Evolutionary conservation across 2,329 filamentous ascomycete genomes (phyloP).

Genomic region (Cordyceps javanica): DNA sequence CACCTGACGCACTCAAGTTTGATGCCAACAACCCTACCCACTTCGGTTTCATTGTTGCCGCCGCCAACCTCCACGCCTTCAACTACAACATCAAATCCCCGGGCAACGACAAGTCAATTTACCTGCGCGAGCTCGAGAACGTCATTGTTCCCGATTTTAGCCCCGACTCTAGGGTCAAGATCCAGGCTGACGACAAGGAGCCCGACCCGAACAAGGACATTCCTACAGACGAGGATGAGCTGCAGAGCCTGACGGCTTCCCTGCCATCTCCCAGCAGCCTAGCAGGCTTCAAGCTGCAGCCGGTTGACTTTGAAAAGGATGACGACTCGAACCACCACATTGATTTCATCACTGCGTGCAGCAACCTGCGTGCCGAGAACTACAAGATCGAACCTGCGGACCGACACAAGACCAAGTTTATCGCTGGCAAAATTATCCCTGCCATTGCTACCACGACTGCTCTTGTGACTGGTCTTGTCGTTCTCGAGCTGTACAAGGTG

Average conservation of each 20-base stretch:
- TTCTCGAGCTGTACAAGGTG: constrained; percentile 93
- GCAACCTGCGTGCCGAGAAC: constrained; percentile 93
- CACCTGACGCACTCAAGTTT: constrained; percentile 86
- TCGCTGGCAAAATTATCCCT: constrained; percentile 98
- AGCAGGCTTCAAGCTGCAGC: constrained; percentile 79
- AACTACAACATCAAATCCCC: constrained; percentile 96
- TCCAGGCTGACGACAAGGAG: constrained; percentile 92
- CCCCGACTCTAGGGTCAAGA: constrained; percentile 86
- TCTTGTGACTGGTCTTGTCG: constrained; percentile 86
- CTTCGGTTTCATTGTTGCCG: constrained; percentile 80
- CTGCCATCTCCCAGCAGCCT: constrained; percentile 76
- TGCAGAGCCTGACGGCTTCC: constrained; percentile 63
- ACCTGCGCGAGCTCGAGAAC: constrained; percentile 74
- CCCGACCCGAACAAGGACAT: constrained; percentile 77
- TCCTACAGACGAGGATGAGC: constrained; percentile 68
- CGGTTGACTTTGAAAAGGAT: constrained; percentile 98
- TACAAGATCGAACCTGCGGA: constrained; percentile 94
- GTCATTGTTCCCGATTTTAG: constrained; percentile 95
- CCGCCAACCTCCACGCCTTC: constrained; percentile 89
- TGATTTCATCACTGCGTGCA: constrained; percentile 96
- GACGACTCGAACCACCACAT: constrained; percentile 98
- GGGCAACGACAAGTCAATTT: constrained; percentile 59
- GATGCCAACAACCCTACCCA: constrained; percentile 80
- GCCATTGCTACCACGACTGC: constrained; percentile 97
- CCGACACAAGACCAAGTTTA: constrained; percentile 98